phyloP scores from a whole-genome alignment of 2,329 filamentous ascomycete species.

The Aspergillus tubingensis region DNA sequence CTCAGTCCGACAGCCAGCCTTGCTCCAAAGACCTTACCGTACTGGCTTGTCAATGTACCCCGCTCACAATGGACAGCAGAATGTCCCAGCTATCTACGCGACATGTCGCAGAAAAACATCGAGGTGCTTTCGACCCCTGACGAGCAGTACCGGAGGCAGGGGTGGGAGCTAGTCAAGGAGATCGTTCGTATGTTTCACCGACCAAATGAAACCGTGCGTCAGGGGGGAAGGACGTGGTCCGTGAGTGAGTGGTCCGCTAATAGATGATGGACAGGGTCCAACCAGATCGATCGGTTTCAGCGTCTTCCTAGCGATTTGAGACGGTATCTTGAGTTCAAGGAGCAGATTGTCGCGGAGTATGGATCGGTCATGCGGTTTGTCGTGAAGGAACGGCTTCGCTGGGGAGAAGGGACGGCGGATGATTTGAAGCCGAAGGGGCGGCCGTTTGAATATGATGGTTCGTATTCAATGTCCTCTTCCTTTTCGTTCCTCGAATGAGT shows the following conservation, averaged over 20 bases:
- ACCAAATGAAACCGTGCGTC: conserved; percentile 3
- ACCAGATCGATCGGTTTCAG: conserved; percentile 75
- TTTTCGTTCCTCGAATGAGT: no score
- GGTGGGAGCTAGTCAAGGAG: conserved; percentile 69
- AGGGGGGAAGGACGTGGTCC: not conserved
- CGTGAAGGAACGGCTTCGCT: conserved; percentile 67
- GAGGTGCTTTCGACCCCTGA: conserved; percentile 72
- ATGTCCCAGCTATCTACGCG: conserved; percentile 71
- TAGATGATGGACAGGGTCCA: conserved; percentile 48
- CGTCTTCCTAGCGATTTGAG: conserved; percentile 75
- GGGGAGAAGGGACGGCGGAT: conserved; percentile 55
- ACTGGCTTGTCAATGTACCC: conserved; percentile 83
- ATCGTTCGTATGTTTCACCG: conserved; percentile 53
- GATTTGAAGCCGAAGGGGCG: conserved; percentile 32
- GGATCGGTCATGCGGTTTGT: conserved; percentile 80
- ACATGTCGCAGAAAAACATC: conserved; percentile 67
- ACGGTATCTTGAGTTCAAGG: conserved; percentile 72
- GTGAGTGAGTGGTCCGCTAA: not conserved
- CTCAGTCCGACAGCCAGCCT: conserved; percentile 14
- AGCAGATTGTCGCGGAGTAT: conserved; percentile 64
- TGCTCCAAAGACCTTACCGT: conserved; percentile 52
- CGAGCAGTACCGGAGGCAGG: conserved; percentile 60
- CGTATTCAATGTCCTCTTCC: not conserved
- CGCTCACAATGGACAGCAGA: conserved; percentile 59
- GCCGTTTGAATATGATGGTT: conserved; percentile 41